Evolutionary conservation across 108 stramenopile genomes (phyloP).

Genomic region (Cyclotella distinguenda): DNA sequence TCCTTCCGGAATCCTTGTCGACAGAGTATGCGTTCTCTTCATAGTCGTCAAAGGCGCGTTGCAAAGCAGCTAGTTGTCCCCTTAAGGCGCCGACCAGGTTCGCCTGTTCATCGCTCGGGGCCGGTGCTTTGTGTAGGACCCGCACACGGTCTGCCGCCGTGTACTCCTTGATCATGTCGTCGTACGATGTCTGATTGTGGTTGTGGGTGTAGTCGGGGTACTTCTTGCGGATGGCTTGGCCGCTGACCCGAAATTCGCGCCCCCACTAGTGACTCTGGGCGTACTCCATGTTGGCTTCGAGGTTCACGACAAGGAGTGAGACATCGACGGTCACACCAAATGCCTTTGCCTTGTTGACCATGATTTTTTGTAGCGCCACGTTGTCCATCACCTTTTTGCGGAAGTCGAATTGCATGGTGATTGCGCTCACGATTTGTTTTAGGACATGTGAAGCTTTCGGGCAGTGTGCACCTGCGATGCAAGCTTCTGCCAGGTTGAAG

Average conservation of each 20-base stretch:
- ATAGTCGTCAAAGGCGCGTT: not conserved
- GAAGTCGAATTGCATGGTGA: not conserved
- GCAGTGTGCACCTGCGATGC: not conserved
- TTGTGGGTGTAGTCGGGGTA: constrained; percentile 4
- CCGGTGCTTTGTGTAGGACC: not conserved
- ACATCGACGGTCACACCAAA: not conserved
- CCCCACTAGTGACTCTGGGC: not conserved
- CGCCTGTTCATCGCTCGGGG: not conserved
- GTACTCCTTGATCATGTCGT: not conserved
- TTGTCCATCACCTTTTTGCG: not conserved
- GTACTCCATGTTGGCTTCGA: not conserved
- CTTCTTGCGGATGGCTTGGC: constrained; percentile 2
- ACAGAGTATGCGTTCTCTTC: not conserved
- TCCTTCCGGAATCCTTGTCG: not conserved
- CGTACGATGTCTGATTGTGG: not conserved
- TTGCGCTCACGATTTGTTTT: not conserved
- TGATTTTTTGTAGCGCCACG: not conserved
- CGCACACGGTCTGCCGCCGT: not conserved
- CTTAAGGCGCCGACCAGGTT: not conserved
- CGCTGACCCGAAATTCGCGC: not conserved
- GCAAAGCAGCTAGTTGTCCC: not conserved
- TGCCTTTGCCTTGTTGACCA: not conserved
- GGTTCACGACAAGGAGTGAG: not conserved
- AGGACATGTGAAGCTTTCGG: not conserved
- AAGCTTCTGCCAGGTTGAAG: not conserved